Evolutionary conservation across 352 stramenopile genomes (phyloP), one percentile per base, ranked within the genome.

Genomic region (Globisporangium okanoganense): DNA sequence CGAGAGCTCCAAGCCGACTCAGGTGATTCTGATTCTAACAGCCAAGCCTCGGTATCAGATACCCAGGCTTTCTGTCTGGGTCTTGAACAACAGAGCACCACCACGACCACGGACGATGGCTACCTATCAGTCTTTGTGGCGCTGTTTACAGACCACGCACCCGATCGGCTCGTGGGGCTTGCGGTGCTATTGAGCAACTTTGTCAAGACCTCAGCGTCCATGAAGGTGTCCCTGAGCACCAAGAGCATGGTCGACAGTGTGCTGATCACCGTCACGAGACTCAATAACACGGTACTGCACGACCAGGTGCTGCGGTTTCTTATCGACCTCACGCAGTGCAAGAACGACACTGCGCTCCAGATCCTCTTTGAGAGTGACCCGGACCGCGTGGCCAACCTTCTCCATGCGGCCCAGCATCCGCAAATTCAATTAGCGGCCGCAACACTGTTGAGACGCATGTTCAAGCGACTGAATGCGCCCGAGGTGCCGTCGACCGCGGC

Each of bases 321-420:
- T 16, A 70, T 75, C 4, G 53, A 69, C 10, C 69, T 91, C 10
- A 89, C 82, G 12, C 22, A 57, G 1, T 22, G 55, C 5, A 91
- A 89, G 58, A 89, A 91, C 49, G 40, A 64, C 8, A 25, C 24
- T 3, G 82, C 79, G 10, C 58, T 88, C 12, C 49, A 58, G 1
- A 58, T 79, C 13, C 61, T 89, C 1, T 89, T 86, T 31, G 44
- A 53, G 0, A 61, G 65, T n/a, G 73, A 80, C 2, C 77, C 76
- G 0, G 79, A 89, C 20, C 73, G 82, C 16, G 66, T 91, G 1
- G 74, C 70, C 0, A 91, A 89, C 41, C 45, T 89, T 9, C 58
- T 88, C 5, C 73, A 86, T 20, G 79, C 79, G 5, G 7, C 63
- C 5, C 65, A 40, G 49, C 29, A 61, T n/a, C 50, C 49, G 1